Evolutionary conservation across 371 early-diverging fungal species (phyloP), one percentile per base, ranked within the genome.

Genomic region (Mucor velutinosus): DNA sequence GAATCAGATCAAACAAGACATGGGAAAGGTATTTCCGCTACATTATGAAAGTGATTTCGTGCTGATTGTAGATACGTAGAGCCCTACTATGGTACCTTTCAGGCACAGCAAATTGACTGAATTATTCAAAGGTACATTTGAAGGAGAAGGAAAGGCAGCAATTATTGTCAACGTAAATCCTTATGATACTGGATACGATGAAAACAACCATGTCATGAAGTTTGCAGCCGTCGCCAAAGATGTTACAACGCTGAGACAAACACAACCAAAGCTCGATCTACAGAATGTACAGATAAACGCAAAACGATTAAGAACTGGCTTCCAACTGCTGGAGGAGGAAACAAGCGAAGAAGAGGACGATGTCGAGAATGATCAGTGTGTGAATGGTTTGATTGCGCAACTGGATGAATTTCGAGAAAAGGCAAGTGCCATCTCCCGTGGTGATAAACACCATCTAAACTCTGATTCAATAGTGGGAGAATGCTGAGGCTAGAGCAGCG

Each of bases 131-230:
- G 86, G 87, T 17, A 83, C 87, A 3, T 84, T 91, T 27, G 85
- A 87, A 47, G 89, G 89, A 15, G 88, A 89, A 49, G 89, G 90
- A 0, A 88, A 83, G 62, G 87, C 90, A 6, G 81, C 83, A 58
- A 81, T 92, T 80, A 79, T 92, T 8, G 89, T 90, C 25, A 89
- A 88, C 64, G 82, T 88, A 14, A 89, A 91, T 65, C 90, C 92
- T 2, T 84, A 74, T 60, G 87, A 89, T 72, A 79, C 81, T 59
- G 76, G 88, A 41, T 86, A 84, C 76, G 78, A 90, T 67, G 86
- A 90, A 66, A 82, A 82, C 37, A 78, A 69, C 23, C 83, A 85
- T 55, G 86, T 90, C 11, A 81, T 93, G 74, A 86, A 86, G 51
- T 92, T 92, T 74, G 86, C 92, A 7, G 84, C 88, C 0, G 87